Evolutionary conservation across 805 yeast species (phyloP).

Genomic region (Millerago galiae): DNA sequence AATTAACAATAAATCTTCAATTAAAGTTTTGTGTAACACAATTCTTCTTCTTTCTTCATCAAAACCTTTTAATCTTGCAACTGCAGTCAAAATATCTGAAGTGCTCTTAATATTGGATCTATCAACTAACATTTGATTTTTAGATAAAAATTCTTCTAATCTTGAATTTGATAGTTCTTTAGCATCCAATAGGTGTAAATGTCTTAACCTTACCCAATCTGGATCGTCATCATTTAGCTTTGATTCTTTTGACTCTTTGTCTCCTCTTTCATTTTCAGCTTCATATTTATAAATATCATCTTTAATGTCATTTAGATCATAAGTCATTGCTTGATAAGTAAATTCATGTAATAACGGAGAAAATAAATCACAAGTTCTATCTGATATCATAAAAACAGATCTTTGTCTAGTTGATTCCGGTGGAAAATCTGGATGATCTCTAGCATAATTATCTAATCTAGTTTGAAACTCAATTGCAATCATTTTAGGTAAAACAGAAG

Average conservation of each 20-base stretch:
- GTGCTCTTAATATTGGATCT: slow-evolving; percentile 57
- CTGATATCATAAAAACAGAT: slow-evolving; percentile 69
- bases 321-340: slow-evolving; percentile 86
- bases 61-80: slow-evolving; percentile 61
- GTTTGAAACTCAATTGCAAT: slow-evolving; percentile 69
- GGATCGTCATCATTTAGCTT: slow-evolving; percentile 55
- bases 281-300: slow-evolving; percentile 44
- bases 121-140: slow-evolving; percentile 72
- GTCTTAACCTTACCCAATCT: slow-evolving; percentile 67
- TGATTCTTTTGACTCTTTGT: slow-evolving; percentile 36
- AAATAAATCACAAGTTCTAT: slow-evolving; percentile 75
- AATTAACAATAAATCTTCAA: slow-evolving; percentile 57
- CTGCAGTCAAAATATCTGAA: slow-evolving; percentile 67
- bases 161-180: slow-evolving; percentile 53
- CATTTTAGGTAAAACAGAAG: slow-evolving; percentile 56
- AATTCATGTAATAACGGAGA: slow-evolving; percentile 88
- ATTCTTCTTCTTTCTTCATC: slow-evolving; percentile 60
- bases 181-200: slow-evolving; percentile 69
- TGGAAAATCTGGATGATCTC: slow-evolving; percentile 61
- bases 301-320: slow-evolving; percentile 55
- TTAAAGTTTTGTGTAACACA: slow-evolving; percentile 51
- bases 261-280: slow-evolving; percentile 49
- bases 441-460: slow-evolving; percentile 68
- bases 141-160: slow-evolving; percentile 57
- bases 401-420: slow-evolving; percentile 55